phyloP scores from a whole-genome alignment of 257 asterid genomes.

The Phtheirospermum japonicum region DNA sequence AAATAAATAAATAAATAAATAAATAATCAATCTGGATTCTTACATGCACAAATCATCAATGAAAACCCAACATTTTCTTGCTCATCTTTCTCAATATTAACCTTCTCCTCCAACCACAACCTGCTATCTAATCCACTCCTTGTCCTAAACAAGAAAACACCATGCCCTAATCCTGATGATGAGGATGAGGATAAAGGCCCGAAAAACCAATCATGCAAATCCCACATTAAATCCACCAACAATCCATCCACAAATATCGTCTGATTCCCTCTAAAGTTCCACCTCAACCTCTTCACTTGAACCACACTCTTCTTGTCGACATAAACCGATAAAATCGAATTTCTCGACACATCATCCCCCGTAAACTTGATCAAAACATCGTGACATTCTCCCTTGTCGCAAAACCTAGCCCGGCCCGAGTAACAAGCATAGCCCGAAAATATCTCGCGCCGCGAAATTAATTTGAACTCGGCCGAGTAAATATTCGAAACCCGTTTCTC shows the following conservation, averaged over 20 bases:
- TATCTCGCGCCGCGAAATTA: constrained; percentile 45
- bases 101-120: constrained; percentile 62
- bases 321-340: constrained; percentile 36
- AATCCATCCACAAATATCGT: constrained; percentile 60
- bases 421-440: constrained; percentile 39
- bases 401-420: constrained; percentile 51
- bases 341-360: constrained; percentile 31
- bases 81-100: constrained; percentile 16
- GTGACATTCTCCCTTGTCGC: constrained; percentile 42
- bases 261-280: constrained; percentile 81
- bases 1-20: not conserved
- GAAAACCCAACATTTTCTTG: constrained; percentile 50
- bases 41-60: constrained; percentile 58
- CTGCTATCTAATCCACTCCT: constrained; percentile 65
- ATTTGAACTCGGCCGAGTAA: constrained; percentile 24
- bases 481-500: constrained; percentile 27
- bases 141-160: constrained; percentile 64
- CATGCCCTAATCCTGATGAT: constrained; percentile 26
- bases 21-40: constrained; percentile 38
- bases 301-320: constrained; percentile 58
- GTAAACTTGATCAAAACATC: constrained; percentile 45
- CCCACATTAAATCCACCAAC: constrained; percentile 79
- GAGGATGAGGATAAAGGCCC: constrained; percentile 9
- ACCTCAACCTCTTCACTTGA: constrained; percentile 50
- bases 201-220: constrained; percentile 62